These are phyloP conservation scores for Volutella citrinella DNA, from an alignment of 2,329 filamentous ascomycete species.

Conservation along the genomic window DNA sequence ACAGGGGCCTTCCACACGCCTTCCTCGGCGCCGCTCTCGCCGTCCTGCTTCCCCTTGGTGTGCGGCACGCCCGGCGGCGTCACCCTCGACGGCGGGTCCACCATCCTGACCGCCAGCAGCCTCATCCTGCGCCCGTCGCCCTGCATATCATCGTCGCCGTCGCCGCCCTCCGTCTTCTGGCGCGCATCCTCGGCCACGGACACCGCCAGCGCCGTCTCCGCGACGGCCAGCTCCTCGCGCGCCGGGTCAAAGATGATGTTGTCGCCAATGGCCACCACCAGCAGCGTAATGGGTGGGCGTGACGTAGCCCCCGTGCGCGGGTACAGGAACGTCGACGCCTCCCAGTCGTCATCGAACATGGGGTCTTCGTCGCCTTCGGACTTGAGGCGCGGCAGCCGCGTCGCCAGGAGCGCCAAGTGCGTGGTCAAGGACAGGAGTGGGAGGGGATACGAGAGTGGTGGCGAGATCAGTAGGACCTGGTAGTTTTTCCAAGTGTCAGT, in stretches of 20 bases:
- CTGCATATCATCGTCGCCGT: conserved; percentile 44
- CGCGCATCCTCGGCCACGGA: conserved; percentile 60
- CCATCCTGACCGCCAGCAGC: conserved; percentile 66
- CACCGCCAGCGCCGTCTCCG: conserved; percentile 83
- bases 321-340: conserved; percentile 75
- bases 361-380: conserved; percentile 94
- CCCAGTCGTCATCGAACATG: conserved; percentile 98
- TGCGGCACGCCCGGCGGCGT: conserved; percentile 70
- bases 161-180: conserved; percentile 25
- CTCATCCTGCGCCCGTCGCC: conserved; percentile 44
- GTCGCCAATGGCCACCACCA: conserved; percentile 80
- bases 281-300: conserved; percentile 81
- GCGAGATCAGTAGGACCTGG: conserved; percentile 89
- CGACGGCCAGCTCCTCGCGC: conserved; percentile 88
- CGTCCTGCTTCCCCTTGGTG: conserved; percentile 51
- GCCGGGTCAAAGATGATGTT: conserved; percentile 94
- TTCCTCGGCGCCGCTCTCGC: conserved; percentile 44
- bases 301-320: conserved; percentile 41
- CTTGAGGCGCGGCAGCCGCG: conserved; percentile 77
- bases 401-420: conserved; percentile 87
- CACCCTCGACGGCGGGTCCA: conserved; percentile 71
- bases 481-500: conserved; percentile 9
- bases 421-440: conserved; percentile 90
- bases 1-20: conserved; percentile 85
- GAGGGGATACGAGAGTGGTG: conserved; percentile 86